phyloP scores from a whole-genome alignment of 2,329 filamentous ascomycete species.

The Fusarium transvaalense region DNA sequence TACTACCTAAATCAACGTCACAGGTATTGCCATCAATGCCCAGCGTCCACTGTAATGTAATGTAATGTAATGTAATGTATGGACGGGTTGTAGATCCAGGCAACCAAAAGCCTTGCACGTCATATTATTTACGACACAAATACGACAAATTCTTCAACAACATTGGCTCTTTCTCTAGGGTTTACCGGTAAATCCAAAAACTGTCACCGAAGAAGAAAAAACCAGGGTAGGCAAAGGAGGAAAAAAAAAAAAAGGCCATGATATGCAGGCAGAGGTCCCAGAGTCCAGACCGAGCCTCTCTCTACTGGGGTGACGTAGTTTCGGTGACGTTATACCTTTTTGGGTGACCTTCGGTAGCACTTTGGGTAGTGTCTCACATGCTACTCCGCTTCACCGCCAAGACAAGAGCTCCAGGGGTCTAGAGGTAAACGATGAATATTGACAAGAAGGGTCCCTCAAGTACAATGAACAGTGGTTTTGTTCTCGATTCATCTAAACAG shows the following conservation, averaged over 20 bases:
- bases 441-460: conserved; percentile 7
- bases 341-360: conserved; percentile 37
- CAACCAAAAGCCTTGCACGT: conserved; percentile 7
- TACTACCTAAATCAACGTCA: conserved; percentile 28
- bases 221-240: neutral
- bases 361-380: conserved; percentile 47
- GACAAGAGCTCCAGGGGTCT: conserved; percentile 27
- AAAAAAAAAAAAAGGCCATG: conserved; percentile 11
- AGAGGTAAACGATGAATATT: conserved; percentile 5
- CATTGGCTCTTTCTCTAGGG: conserved; percentile 9
- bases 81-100: conserved; percentile 1
- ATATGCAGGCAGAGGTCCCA: conserved; percentile 2
- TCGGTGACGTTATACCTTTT: conserved; percentile 30
- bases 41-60: conserved; percentile 1
- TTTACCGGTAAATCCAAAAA: conserved; percentile 18
- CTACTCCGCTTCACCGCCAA: conserved; percentile 38
- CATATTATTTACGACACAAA: neutral
- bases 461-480: neutral
- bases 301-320: conserved; percentile 44
- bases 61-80: too few relatives aligned
- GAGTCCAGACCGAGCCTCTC: conserved; percentile 23
- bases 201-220: conserved; percentile 30
- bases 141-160: neutral
- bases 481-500: neutral
- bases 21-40: conserved; percentile 16